Evolutionary conservation across 805 yeast genomes (phyloP).

Genomic region (Grigorovia transvaalensis): DNA sequence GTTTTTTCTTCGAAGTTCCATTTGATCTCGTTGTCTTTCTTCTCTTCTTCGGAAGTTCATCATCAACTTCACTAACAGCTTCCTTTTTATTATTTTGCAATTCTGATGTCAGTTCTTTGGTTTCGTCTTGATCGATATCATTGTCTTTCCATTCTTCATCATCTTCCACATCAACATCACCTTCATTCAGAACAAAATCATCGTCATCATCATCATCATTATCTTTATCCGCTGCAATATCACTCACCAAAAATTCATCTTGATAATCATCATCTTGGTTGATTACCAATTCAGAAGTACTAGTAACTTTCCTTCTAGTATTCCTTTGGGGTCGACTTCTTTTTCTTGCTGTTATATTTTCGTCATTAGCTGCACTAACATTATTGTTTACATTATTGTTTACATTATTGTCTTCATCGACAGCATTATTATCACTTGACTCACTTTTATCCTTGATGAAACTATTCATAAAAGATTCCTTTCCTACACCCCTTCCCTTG

Average conservation of each 20-base stretch:
- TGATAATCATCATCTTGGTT: slow-evolving; percentile 5
- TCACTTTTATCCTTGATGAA: neutral
- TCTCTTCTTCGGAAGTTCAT: neutral
- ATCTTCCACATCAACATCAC: slow-evolving; percentile 7
- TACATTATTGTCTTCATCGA: neutral
- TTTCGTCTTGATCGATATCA: slow-evolving; percentile 5
- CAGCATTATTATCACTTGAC: neutral
- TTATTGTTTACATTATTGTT: neutral
- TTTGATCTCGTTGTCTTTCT: neutral
- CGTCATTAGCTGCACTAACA: neutral
- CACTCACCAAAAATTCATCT: neutral
- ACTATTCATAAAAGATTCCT: neutral
- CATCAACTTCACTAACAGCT: neutral
- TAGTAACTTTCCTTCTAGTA: neutral
- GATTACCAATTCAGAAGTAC: neutral
- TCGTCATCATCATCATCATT: slow-evolving; percentile 4
- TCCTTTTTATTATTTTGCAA: slow-evolving; percentile 5
- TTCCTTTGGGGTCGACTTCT: neutral
- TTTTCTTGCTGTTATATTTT: neutral
- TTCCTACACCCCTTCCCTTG: neutral
- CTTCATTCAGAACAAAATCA: slow-evolving; percentile 1
- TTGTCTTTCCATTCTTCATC: slow-evolving; percentile 10
- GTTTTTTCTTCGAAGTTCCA: neutral
- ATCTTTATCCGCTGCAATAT: slow-evolving; percentile 9
- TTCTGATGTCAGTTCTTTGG: slow-evolving; percentile 6